Conservation (phyloP, 331 rosid genomes). For the Spiraea crenata region DNA sequence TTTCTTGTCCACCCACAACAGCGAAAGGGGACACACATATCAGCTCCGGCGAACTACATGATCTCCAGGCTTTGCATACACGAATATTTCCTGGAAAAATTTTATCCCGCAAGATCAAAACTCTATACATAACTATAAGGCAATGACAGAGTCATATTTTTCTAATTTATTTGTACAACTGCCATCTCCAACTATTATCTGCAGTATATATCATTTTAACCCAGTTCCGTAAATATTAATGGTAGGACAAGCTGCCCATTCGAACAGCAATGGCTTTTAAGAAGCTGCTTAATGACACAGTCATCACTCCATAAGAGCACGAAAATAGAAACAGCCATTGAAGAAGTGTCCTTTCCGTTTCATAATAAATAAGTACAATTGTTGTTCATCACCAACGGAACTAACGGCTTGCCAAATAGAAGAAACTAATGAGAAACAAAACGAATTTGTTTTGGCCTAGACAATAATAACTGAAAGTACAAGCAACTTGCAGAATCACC, state of each 20-base stretch:
- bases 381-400: no score
- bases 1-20: constrained; percentile 72
- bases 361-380: no score
- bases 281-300: background rate
- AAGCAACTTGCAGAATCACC: no score
- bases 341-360: background rate
- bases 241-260: no score
- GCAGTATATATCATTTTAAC: background rate
- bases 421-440: no score
- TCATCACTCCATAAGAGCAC: no score
- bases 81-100: constrained; percentile 61
- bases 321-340: background rate
- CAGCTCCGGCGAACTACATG: constrained; percentile 85
- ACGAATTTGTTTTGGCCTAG: no score
- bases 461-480: no score
- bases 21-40: constrained; percentile 80
- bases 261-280: background rate
- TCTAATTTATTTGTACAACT: background rate
- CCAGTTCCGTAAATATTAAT: background rate
- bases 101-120: background rate
- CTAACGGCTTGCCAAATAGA: no score
- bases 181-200: background rate
- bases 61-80: constrained; percentile 61
- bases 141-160: background rate
- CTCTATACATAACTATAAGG: constrained; percentile 2